Base-by-base conservation (phyloP, 2,329 filamentous ascomycete genomes). In the Epichloe sibirici region DNA sequence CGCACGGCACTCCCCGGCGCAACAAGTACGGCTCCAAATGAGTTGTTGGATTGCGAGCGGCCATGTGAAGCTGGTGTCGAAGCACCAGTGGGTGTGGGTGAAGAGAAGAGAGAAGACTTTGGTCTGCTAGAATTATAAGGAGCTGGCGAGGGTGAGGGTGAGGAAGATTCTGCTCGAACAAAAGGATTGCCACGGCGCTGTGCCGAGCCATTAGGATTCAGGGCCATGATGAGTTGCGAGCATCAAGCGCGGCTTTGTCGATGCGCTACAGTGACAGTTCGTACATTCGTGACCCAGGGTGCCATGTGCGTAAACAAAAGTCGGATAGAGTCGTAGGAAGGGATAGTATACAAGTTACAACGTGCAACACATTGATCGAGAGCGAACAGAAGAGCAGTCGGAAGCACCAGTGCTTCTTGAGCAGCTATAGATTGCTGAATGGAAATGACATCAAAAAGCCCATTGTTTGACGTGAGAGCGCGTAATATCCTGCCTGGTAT, bases 111-210 rank as follows among this genome's bases (percentile, higher is more conserved):
- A 53, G 82, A 79, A 3, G 90, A 95, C 65, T 88, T 90, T 9
- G 89, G 88, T 59, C 89, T 71, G 57, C 74, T 73, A 51, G 69
- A 62, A 40, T 67, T 66, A 47, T 67, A 71, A 38, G 81, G 75
- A 48, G 73, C 76, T 43, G 85, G 78, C 35, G 87, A 77, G 15
- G 86, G 85, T 45, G 87, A 77, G 15, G 86, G 85, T 45, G 76
- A 72, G 9, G 51, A 45, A 6, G 53, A 55, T 51, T 39, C 53
- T 51, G 82, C 81, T 64, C 88, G 80, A 55, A 78, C 76, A 66
- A 95, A 94, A 15, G 88, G 86, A 70, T 88, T 91, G 65, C 82
- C 86, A 62, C 89, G 84, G 74, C 84, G 87, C 66, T 85, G 79
- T 60, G 83, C 80, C 68, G 65, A 62, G 56, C 61, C 60, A 53